These are phyloP conservation scores for Trichomonas gallinae DNA, from an alignment of 208 protist genomes.

Conservation along the genomic window DNA sequence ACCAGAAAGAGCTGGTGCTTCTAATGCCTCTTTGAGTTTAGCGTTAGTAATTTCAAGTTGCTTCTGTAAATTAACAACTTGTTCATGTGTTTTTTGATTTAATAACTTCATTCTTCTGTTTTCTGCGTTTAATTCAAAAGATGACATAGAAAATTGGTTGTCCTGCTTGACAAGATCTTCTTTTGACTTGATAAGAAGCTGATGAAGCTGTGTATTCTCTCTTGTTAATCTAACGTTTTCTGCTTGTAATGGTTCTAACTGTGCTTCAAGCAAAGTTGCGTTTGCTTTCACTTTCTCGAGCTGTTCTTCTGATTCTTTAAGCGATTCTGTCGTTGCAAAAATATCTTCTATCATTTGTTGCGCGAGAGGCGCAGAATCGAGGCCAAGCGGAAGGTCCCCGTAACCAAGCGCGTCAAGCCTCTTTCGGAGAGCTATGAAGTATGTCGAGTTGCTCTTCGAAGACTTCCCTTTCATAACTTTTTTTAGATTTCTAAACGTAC, in stretches of 20 bases:
- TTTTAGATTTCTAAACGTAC: background rate
- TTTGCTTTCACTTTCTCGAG: background rate
- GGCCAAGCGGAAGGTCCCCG: background rate
- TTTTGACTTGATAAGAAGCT: background rate
- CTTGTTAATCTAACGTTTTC: background rate
- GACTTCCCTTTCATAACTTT: background rate
- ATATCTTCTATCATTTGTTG: background rate
- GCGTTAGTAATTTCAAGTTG: background rate
- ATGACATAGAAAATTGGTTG: background rate
- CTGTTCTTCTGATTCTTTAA: background rate
- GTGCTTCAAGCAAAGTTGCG: background rate
- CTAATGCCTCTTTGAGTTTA: background rate
- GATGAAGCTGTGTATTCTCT: conserved; percentile 14
- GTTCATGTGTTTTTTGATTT: background rate
- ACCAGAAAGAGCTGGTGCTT: background rate
- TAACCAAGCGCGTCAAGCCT: background rate
- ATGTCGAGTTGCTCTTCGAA: background rate
- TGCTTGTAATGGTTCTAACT: background rate
- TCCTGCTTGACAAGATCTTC: background rate
- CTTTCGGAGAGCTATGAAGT: background rate
- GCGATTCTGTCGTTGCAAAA: background rate
- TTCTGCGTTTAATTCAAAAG: background rate
- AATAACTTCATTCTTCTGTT: background rate
- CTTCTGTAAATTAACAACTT: background rate
- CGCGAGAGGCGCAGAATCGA: background rate